A percentile compares a stretch with the other conserved stretches of the same genome.
Conservation (phyloP, 2,329 filamentous ascomycete genomes). For the Ophiostoma sp. region DNA sequence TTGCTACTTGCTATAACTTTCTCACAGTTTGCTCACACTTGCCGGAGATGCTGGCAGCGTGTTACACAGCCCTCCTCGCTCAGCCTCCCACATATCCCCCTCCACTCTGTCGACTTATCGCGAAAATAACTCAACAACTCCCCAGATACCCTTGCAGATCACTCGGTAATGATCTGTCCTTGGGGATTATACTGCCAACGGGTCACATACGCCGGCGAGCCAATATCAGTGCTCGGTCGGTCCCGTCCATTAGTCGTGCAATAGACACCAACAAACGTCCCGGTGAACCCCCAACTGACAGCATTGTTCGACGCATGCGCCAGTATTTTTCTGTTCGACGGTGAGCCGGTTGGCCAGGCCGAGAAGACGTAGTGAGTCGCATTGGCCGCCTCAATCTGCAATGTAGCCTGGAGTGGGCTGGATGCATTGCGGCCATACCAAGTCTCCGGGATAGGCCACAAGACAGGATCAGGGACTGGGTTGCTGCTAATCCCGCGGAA, state of each 20-base stretch:
- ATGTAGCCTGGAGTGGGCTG: not conserved
- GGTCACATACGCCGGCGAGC: not conserved
- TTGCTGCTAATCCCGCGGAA: not conserved
- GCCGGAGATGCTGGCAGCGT: not conserved
- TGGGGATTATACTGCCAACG: not conserved
- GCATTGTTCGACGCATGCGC: not conserved
- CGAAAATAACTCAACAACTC: not conserved
- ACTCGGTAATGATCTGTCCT: not conserved
- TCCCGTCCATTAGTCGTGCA: not conserved
- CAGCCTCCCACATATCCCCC: not conserved
- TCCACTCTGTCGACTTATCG: not conserved
- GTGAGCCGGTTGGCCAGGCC: not conserved
- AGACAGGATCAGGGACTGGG: not conserved
- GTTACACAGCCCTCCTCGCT: not conserved
- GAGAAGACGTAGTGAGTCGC: not conserved
- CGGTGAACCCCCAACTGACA: not conserved
- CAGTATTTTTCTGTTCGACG: not conserved
- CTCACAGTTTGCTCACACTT: not conserved
- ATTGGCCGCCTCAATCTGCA: not conserved
- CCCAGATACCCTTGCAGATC: not conserved
- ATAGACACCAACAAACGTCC: not conserved
- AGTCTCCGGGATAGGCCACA: not conserved
- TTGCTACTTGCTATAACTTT: not conserved
- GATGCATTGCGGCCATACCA: not conserved
- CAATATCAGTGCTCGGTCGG: not conserved